Evolutionary conservation across 2,329 filamentous ascomycete species (phyloP).

Genomic region (Sordariomycetes sp.): DNA sequence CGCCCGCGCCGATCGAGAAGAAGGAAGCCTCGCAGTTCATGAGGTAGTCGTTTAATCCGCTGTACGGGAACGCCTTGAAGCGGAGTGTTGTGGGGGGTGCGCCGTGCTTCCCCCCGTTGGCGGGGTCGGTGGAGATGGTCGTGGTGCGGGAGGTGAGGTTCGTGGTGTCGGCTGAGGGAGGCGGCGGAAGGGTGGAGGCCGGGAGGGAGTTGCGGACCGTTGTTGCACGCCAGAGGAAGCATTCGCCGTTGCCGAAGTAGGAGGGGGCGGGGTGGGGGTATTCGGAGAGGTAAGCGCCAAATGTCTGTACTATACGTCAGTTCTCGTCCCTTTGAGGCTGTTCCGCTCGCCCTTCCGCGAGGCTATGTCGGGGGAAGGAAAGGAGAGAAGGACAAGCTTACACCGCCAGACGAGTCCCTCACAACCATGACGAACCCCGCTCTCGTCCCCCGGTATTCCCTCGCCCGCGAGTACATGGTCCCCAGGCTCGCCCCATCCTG

Average conservation of each 20-base stretch:
- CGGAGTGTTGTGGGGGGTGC: conserved; percentile 52
- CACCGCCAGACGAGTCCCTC: conserved; percentile 60
- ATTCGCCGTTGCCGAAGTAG: conserved; percentile 94
- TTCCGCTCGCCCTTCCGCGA: neutral
- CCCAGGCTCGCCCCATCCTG: conserved; percentile 79
- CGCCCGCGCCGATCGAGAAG: conserved; percentile 74
- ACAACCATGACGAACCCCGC: conserved; percentile 87
- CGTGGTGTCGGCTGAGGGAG: conserved; percentile 36
- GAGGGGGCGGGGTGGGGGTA: conserved; percentile 66
- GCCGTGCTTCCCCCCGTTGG: conserved; percentile 8
- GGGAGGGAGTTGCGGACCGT: conserved; percentile 18
- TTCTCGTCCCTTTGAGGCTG: neutral
- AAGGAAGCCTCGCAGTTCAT: conserved; percentile 83
- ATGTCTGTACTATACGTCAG: conserved; percentile 36
- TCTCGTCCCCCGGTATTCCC: conserved; percentile 51
- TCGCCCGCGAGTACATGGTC: conserved; percentile 74
- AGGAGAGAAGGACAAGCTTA: conserved; percentile 27
- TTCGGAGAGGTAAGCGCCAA: conserved; percentile 91
- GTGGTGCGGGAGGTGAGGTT: conserved; percentile 27
- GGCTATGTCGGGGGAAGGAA: neutral
- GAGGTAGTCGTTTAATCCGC: conserved; percentile 90
- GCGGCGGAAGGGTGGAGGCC: conserved; percentile 33
- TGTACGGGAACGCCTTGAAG: conserved; percentile 96
- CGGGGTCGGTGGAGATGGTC: conserved; percentile 20
- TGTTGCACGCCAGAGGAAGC: conserved; percentile 58